phyloP scores from a whole-genome alignment of 768 basidiomycete species.

The Leccinum aurantiacum region DNA sequence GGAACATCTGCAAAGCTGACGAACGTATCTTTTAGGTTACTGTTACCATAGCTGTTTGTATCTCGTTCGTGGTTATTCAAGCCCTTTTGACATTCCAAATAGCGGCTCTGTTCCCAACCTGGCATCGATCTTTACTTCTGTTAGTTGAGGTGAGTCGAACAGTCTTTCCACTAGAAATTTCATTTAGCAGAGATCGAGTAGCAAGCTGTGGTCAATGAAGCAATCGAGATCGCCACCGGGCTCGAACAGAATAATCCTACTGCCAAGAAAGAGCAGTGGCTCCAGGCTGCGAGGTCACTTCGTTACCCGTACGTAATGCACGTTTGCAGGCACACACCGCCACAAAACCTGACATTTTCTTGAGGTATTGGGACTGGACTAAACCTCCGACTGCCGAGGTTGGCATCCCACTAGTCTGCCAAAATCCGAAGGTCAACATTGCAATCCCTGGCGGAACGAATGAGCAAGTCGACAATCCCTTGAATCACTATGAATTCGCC shows the following conservation, averaged over 20 bases:
- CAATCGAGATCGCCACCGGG: constrained; percentile 13
- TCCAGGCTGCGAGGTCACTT: constrained; percentile 12
- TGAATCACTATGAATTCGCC: constrained; percentile 16
- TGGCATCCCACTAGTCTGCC: constrained; percentile 9
- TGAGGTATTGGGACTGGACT: constrained; percentile 23
- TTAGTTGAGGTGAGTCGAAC: constrained; percentile 12
- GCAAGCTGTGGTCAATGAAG: constrained; percentile 20
- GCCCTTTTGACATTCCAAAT: constrained; percentile 1
- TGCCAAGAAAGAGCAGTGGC: constrained; percentile 10
- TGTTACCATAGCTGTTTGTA: constrained; percentile 21
- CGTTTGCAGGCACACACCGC: not conserved
- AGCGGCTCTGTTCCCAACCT: constrained; percentile 25
- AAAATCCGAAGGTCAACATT: constrained; percentile 2
- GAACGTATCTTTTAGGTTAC: constrained; percentile 11
- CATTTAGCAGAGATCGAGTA: not conserved
- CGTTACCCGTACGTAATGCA: constrained; percentile 19
- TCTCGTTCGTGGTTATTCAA: not conserved
- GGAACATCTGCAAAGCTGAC: not conserved
- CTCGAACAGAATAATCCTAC: constrained; percentile 2
- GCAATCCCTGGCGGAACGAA: not conserved
- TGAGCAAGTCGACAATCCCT: constrained; percentile 6
- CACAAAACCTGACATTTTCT: not conserved
- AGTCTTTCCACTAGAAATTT: not conserved
- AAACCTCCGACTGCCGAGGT: not conserved
- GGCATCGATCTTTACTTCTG: constrained; percentile 19